Base-by-base conservation (phyloP, 2,329 filamentous ascomycete genomes). In the Xylaria sp. region DNA sequence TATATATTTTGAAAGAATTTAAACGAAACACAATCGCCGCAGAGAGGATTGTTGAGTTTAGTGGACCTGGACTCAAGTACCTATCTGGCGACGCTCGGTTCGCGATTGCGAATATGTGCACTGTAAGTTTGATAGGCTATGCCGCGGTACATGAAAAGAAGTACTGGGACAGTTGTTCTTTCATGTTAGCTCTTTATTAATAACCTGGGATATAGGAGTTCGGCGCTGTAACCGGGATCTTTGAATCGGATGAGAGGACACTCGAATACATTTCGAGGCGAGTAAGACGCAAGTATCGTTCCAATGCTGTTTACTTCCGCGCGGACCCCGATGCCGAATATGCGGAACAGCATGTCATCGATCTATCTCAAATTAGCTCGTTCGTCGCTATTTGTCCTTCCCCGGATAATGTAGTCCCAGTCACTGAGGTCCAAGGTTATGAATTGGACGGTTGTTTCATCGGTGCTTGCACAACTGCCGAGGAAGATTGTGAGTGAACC, bases 21-120 rank as follows among this genome's bases (percentile, higher is more conserved):
- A 84, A 84, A 73, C 71, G 83, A 21, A 84, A 85, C 64, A 84
- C 82, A 0, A 78, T 84, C 5, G 83, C 83, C 1, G 77, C 79
- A 0, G 79, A 84, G 21, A 73, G 83, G 3, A 79, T 83, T 6
- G 82, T 85, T 1, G 83, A 85, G 72, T 85, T 82, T 62, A 78
- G 75, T 4, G 83, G 83, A 0, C 78, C 81, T 0, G 82, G 83
- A 0, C 69, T 81, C 0, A 67, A 77, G 32, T 74, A 80, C 62
- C 74, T 85, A 2, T 81, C 78, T 0, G 77, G 74, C 16, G 83
- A 85, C 74, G 82, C 81, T 0, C 75, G 83, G 1, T 85, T 84
- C 72, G 82, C 83, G 0, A 83, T 85, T 60, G 76, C 78, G 23
- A 85, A 85, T 65, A 85, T 85, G 83, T 82, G 78, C 0, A 82